Evolutionary conservation across 2,329 filamentous ascomycete genomes (phyloP).

Genomic region (Cyclaneusma minus): DNA sequence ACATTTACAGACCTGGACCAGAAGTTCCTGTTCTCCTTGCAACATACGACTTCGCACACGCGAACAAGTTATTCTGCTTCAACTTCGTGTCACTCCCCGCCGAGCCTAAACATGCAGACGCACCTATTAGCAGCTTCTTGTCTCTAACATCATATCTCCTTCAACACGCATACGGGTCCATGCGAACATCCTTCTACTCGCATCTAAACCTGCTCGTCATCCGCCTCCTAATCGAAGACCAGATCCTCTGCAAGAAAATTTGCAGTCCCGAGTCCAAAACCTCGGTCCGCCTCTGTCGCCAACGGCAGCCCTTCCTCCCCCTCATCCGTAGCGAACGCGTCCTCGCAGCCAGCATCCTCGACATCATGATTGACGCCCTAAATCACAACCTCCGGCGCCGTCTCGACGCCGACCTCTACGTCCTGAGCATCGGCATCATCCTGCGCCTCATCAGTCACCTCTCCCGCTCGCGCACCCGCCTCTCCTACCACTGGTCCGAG

Average conservation of each 20-base stretch:
- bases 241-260: slow-evolving; percentile 64
- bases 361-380: slow-evolving; percentile 78
- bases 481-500: slow-evolving; percentile 88
- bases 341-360: slow-evolving; percentile 61
- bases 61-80: slow-evolving; percentile 90
- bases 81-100: slow-evolving; percentile 54
- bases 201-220: slow-evolving; percentile 75
- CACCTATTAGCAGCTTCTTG: slow-evolving; percentile 66
- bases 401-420: slow-evolving; percentile 75
- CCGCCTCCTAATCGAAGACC: slow-evolving; percentile 76
- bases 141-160: slow-evolving; percentile 86
- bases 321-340: slow-evolving; percentile 56
- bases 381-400: slow-evolving; percentile 84
- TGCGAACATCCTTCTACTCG: slow-evolving; percentile 65
- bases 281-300: slow-evolving; percentile 70
- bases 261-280: slow-evolving; percentile 65
- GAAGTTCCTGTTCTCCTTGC: slow-evolving; percentile 70
- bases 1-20: slow-evolving; percentile 48
- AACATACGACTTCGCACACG: slow-evolving; percentile 83
- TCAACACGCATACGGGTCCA: slow-evolving; percentile 79
- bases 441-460: slow-evolving; percentile 73
- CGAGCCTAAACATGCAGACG: slow-evolving; percentile 47
- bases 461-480: slow-evolving; percentile 63
- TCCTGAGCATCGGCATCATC: slow-evolving; percentile 65
- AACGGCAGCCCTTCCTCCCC: slow-evolving; percentile 75